Evolutionary conservation across 768 basidiomycete species (phyloP).

Genomic region (Hygrophorus pudorinus): DNA sequence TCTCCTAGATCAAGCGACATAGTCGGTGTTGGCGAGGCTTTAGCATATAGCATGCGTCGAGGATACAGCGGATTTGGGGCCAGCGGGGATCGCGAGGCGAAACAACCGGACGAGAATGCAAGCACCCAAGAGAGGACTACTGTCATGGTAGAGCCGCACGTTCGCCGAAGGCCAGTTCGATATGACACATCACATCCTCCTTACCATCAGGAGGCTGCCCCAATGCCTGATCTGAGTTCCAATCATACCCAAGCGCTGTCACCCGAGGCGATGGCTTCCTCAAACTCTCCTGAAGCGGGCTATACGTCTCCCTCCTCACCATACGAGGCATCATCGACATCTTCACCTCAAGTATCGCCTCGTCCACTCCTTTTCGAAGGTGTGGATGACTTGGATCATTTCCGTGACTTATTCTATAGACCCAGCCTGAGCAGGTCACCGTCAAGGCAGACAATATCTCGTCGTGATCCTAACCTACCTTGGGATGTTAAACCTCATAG

Average conservation of each 20-base stretch:
- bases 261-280: constrained; percentile 6
- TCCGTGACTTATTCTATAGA: constrained; percentile 64
- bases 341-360: constrained; percentile 35
- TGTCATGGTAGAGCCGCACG: no score
- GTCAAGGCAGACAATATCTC: constrained; percentile 19
- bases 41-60: neutral
- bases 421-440: constrained; percentile 24
- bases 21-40: constrained; percentile 22
- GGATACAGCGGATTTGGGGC: no score
- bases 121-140: no score
- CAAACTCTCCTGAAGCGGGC: neutral
- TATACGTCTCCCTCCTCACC: constrained; percentile 7
- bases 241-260: no score
- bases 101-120: no score
- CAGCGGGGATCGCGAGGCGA: no score
- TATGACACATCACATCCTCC: no score
- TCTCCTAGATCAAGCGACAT: constrained; percentile 27
- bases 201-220: no score
- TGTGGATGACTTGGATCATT: constrained; percentile 61
- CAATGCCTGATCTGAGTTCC: no score
- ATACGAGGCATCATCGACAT: constrained; percentile 16
- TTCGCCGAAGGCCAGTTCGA: no score
- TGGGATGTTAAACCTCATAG: constrained; percentile 25
- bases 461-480: constrained; percentile 16
- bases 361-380: constrained; percentile 42